Evolutionary conservation across 768 basidiomycete species (phyloP), one percentile per base, ranked within the genome.

Genomic region (Mycena sanguinolenta): DNA sequence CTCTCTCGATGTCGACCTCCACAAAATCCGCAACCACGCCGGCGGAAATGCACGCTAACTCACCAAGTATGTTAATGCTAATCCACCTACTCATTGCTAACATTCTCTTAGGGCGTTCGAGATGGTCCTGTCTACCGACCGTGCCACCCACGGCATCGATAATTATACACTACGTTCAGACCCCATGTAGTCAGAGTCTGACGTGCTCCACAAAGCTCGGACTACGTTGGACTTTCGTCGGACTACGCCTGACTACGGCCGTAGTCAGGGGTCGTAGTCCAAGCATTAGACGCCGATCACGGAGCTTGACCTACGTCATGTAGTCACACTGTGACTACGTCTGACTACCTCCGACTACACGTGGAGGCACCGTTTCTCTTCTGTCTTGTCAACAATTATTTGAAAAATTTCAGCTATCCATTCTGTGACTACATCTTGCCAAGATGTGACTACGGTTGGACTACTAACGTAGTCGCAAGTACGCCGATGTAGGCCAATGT

Each of bases 111-210:
- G 32, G 32, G 32, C 32, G 32, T 34, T 34, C 32, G 32, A 34
- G 6, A 34, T 34, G 32, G 32, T 34, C 13, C 52, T 63, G 19
- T 28, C 32, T 36, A 53, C 50, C n/a, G 62, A 63, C 62, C 44
- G 46, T 16, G 34, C 14, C 34, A 25, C 49, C 49, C 60, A 62
- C 60, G 60, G 60, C 13, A 27, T 63, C 32, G 32, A 63, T 23
- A 25, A 63, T 23, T 63, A n/a, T n/a, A n/a, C 42, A 44, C 42
- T 44, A 19, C 42, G 42, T 44, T 44, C 12, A 44, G 42, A 44
- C 42, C 42, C 42, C 42, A 44, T 44, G 42, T 44, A 44, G 42
- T 44, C 42, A 19, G 12, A 44, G 42, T 44, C 42, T 44, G 42
- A 44, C 42, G 10, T 5, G 12, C 9, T 44, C 16, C 13, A 44